Base-by-base conservation (phyloP, 1,139 yeast genomes). In the Hansenula sp. region DNA sequence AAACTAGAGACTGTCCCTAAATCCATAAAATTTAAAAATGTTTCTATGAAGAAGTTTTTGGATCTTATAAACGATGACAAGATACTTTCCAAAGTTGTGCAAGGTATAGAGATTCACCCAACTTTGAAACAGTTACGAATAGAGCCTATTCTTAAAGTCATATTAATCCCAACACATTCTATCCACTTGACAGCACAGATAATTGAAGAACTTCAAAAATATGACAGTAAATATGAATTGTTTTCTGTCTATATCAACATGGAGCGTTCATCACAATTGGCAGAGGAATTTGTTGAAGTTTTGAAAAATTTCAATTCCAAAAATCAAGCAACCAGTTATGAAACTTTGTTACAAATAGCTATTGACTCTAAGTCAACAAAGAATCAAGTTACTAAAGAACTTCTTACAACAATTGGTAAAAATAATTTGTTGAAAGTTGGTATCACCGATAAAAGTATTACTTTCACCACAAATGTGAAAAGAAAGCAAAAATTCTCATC, bases 371-470 rank as follows among this genome's bases (percentile, higher is more conserved):
- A 30, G 8, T 24, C 26, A 7, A 6, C 25, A 2, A 27, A 20
- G 3, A 14, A 18, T 11, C 24, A 14, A 2, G 9, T 29, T 5
- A 33, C 43, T 1, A 40, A 27, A 22, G 14, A 26, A 11, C 18
- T 40, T 2, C 19, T 40, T 4, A 40, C 31, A 3, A 37, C 20
- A 16, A 26, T 40, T 16, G 36, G 37, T 10, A 34, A 40, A 10
- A 19, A 33, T 2, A 28, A 29, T 2, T n/a, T 33, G 7, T 10
- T 36, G 8, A 26, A 21, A 3, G 29, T 40, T 11, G 8, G 19
- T 2, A 18, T 16, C 4, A 20, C 19, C 2, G 25, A 30, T 11
- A 16, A 28, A 3, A 34, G 28, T 29, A 18, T 38, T 6, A 34
- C 32, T 16, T 38, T 38, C 20, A 34, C 25, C 13, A 27, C 7